Base-by-base conservation (phyloP, 495 filamentous ascomycete species). In the Pyronema omphalodes region DNA sequence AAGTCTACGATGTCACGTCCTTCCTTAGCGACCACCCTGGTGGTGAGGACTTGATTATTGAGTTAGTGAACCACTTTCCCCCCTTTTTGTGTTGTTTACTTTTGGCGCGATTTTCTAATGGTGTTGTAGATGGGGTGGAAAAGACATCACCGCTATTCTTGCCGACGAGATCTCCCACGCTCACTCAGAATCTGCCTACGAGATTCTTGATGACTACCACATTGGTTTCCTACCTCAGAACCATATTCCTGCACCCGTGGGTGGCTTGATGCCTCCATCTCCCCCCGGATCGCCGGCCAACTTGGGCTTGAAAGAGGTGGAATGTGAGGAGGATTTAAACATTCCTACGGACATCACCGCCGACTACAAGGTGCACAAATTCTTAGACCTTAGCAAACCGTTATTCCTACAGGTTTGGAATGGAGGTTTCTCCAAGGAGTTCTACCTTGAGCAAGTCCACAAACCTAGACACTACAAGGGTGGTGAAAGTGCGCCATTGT, bases 401-500 rank as follows among this genome's bases (percentile, higher is more conserved):
- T 74, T 99, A 41, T 73, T 99, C 33, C 70, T 80, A 69, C 93
- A 99, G 68, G 77, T 99, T 14, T 95, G 86, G 86, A 71, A 66
- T 57, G 83, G 88, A 51, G 83, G 82, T 8, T 99, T 95, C 70
- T 78, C 69, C 57, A 96, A 94, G 64, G 78, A 85, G 33, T 96
- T 96, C 65, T 99, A 99, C 60, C 76, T 99, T 9, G 80, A 94
- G 50, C 88, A 99, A 68, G 84, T 99, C 37, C 93, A 99, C 66
- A 79, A 89, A 45, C 89, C 89, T 19, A 79, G 89, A 53, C 87
- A 96, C 71, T 96, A 95, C 75, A 88, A 78, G 60, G 86, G 87
- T 51, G 91, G 91, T 40, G 78, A 79, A 54, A 94, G 88, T 5
- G 91, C 93, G 34, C 93, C 91, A 6, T 68, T 99, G 33, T 99